Base-by-base conservation (phyloP, 768 basidiomycete genomes). In the Chlorophyllum brunneum region DNA sequence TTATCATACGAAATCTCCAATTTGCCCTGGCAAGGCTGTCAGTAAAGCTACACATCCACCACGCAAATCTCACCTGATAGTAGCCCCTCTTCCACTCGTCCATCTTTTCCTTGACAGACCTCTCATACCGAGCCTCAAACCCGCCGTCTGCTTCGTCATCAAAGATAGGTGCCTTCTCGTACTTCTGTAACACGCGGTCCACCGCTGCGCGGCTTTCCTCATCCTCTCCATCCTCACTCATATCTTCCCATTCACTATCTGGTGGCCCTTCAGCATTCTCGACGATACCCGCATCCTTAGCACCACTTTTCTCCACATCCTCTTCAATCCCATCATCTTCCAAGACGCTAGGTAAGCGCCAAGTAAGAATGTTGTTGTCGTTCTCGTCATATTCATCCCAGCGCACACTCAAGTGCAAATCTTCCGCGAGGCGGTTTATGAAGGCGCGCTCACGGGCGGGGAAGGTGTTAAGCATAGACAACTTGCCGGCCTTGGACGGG, bases 371-470 rank as follows among this genome's bases (percentile, higher is more conserved):
- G 60, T 90, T 90, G 62, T 82, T 75, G 55, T 91, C 89, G 40
- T 91, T 73, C 5, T 88, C 88, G 56, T 94, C 88, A 59, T 84
- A 94, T 63, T 95, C 94, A 63, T 98, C 95, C 92, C 94, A 99
- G n/a, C 85, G 74, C 23, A 95, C 63, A 18, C 68, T 76, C 10
- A 98, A 77, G 63, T 91, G 84, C 38, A 98, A 67, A 42, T 93
- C 86, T 34, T 81, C 77, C 4, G 88, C 84, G 18, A 99, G 74
- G 23, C 79, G 82, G 33, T 71, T 76, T 29, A 98, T 83, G 62
- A 98, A 98, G 43, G 73, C 75, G 37, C 88, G 78, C 56, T 98
- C 94, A 36, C 83, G 75, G 4, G 92, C 84, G 0, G 90, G 76
- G 68, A 95, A 87, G 13, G 75, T 76, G 61, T 95, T 95, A 20